phyloP scores from a whole-genome alignment of 1,139 yeast species.

The Candida anutae region DNA sequence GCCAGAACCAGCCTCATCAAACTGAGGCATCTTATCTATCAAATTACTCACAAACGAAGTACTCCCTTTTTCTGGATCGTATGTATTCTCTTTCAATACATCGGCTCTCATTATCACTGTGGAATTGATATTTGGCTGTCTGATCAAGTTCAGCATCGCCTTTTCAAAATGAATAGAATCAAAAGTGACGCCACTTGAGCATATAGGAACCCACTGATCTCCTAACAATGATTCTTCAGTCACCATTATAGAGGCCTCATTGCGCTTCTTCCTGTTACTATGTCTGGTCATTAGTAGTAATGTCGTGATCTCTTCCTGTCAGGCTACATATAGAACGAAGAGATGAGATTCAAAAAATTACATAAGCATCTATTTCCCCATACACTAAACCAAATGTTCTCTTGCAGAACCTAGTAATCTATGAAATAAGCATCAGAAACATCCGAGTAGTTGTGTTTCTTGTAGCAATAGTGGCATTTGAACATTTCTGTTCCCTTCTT shows the following conservation, averaged over 20 bases:
- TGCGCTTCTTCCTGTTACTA: slow-evolving; percentile 1
- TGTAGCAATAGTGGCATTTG: slow-evolving; percentile 44
- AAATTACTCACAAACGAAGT: slow-evolving; percentile 26
- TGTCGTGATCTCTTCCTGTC: not conserved
- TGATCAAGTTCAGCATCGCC: slow-evolving; percentile 76
- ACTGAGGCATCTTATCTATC: slow-evolving; percentile 25
- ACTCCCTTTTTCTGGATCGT: slow-evolving; percentile 30
- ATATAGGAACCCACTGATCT: slow-evolving; percentile 56
- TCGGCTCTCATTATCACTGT: slow-evolving; percentile 89
- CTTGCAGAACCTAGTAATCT: slow-evolving; percentile 13
- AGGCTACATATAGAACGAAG: not conserved
- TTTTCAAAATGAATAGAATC: slow-evolving; percentile 49
- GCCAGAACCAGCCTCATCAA: slow-evolving; percentile 16
- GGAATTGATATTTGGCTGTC: slow-evolving; percentile 87
- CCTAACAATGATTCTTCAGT: slow-evolving; percentile 44
- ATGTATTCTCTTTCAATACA: slow-evolving; percentile 51
- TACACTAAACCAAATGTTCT: not conserved
- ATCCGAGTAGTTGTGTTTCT: slow-evolving; percentile 36
- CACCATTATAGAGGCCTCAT: not conserved
- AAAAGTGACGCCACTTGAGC: slow-evolving; percentile 37
- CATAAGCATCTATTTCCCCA: not conserved
- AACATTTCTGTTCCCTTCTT: slow-evolving; percentile 35
- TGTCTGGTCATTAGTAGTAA: not conserved
- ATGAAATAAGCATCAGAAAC: slow-evolving; percentile 39
- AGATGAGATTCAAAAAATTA: not conserved